phyloP scores from a whole-genome alignment of 106 monocot genomes.

The Apostasia ramifera region DNA sequence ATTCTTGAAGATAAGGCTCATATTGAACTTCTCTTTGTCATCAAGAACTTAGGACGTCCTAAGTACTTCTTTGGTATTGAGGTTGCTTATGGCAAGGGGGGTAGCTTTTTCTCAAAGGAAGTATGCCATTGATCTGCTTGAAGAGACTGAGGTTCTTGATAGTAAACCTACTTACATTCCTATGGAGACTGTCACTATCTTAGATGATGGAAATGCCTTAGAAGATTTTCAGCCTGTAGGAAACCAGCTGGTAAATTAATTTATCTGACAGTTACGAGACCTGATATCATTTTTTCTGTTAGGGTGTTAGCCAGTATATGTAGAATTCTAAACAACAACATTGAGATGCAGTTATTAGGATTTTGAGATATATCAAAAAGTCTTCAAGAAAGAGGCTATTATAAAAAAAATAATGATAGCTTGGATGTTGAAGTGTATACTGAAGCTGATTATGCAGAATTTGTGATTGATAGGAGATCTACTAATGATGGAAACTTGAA shows the following conservation, averaged over 20 bases:
- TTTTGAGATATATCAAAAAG: not conserved
- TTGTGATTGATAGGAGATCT: not conserved
- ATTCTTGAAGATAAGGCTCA: no score
- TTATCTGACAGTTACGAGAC: not conserved
- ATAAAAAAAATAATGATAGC: not conserved
- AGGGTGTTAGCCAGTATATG: not conserved
- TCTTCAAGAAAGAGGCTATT: not conserved
- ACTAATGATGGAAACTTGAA: not conserved
- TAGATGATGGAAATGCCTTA: no score
- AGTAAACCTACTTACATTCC: no score
- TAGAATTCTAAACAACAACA: not conserved
- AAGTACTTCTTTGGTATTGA: not conserved
- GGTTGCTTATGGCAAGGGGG: not conserved
- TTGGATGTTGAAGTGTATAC: not conserved
- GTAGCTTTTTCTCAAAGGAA: not conserved
- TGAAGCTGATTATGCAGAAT: not conserved
- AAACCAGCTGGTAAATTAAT: not conserved
- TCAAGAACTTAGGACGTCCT: not conserved
- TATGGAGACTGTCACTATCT: no score
- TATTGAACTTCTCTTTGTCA: no score
- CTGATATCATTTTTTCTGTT: not conserved
- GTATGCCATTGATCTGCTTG: no score
- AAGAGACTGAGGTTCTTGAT: no score
- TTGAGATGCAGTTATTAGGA: not conserved
- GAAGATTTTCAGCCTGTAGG: no score